Percentiles rank a stretch among this genome's conserved stretches.
Evolutionary conservation across 768 basidiomycete species (phyloP).

Genomic region (Phylloporus sp.): DNA sequence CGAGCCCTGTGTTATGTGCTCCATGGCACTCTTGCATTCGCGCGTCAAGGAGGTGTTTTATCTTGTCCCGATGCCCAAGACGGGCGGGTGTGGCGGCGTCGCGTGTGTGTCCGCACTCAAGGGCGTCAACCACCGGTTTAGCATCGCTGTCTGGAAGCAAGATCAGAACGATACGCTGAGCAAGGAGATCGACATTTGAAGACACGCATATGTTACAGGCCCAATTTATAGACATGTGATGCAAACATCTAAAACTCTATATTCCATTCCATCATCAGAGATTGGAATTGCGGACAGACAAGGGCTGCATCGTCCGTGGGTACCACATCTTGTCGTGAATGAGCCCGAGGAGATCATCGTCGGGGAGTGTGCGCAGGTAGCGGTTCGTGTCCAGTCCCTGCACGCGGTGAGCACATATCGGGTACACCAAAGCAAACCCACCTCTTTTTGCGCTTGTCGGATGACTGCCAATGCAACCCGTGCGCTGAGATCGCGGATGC

Average conservation of each 20-base stretch:
- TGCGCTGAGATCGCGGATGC: slow-evolving; percentile 66
- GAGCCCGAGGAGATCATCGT: slow-evolving; percentile 45
- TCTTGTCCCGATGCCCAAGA: slow-evolving; percentile 65
- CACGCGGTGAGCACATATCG: no score
- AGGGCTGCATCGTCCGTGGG: slow-evolving; percentile 26
- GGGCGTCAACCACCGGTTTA: slow-evolving; percentile 87
- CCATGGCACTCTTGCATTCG: slow-evolving; percentile 93
- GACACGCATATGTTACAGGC: neutral
- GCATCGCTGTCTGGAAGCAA: slow-evolving; percentile 63
- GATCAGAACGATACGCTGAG: slow-evolving; percentile 14
- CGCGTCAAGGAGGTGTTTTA: slow-evolving; percentile 87
- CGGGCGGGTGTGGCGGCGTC: slow-evolving; percentile 83
- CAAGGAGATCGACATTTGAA: slow-evolving; percentile 29
- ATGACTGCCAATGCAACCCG: slow-evolving; percentile 60
- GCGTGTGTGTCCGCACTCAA: slow-evolving; percentile 75
- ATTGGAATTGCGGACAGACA: slow-evolving; percentile 1
- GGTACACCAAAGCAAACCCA: slow-evolving; percentile 27
- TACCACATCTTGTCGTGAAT: slow-evolving; percentile 57
- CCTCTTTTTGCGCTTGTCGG: slow-evolving; percentile 60
- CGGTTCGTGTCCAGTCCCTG: slow-evolving; percentile 41
- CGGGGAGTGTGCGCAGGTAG: slow-evolving; percentile 45
- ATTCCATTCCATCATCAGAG: slow-evolving; percentile 7
- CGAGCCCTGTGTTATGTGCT: slow-evolving; percentile 97
- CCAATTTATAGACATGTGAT: neutral
- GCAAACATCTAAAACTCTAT: neutral